phyloP scores from a whole-genome alignment of 148 eudicot genomes.

The Diospyros lotus region DNA sequence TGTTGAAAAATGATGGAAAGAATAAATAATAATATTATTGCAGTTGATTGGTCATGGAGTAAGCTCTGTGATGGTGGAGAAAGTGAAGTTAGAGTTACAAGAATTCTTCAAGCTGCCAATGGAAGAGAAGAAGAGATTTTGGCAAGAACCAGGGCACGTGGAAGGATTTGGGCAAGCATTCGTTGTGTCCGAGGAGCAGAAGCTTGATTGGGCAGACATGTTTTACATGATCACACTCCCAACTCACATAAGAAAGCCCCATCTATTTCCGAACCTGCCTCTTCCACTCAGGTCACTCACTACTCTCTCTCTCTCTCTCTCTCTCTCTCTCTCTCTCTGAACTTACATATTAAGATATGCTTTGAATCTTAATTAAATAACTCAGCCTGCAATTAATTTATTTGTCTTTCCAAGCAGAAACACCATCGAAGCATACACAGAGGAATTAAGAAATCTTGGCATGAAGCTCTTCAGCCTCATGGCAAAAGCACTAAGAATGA shows the following conservation, averaged over 20 bases:
- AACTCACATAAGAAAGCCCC: slow-evolving; percentile 21
- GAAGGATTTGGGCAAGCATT: slow-evolving; percentile 27
- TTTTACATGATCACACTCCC: slow-evolving; percentile 34
- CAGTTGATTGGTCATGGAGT: slow-evolving; percentile 26
- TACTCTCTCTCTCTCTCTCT: not conserved
- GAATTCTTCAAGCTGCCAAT: slow-evolving; percentile 20
- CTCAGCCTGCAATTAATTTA: not conserved
- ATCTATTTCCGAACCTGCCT: slow-evolving; percentile 30
- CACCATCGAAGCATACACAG: slow-evolving; percentile 14
- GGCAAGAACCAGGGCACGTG: slow-evolving; percentile 7
- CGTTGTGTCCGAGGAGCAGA: slow-evolving; percentile 11
- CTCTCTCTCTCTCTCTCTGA: not conserved
- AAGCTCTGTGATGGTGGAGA: slow-evolving; percentile 15
- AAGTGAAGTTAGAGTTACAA: slow-evolving; percentile 20
- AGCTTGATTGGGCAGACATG: slow-evolving; percentile 25
- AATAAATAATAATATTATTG: not conserved
- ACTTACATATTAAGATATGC: too few relatives aligned
- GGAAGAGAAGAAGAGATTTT: slow-evolving; percentile 22
- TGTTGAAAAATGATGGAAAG: too few relatives aligned
- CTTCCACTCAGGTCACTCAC: slow-evolving; percentile 23
- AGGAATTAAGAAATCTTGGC: slow-evolving; percentile 17
- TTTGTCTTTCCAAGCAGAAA: slow-evolving; percentile 9
- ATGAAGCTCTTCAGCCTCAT: slow-evolving; percentile 11
- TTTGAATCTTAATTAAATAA: not conserved
- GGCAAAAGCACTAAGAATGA: slow-evolving; percentile 16